Evolutionary conservation across 371 early-diverging fungal genomes (phyloP).

Genomic region (Rhizopus sp.): DNA sequence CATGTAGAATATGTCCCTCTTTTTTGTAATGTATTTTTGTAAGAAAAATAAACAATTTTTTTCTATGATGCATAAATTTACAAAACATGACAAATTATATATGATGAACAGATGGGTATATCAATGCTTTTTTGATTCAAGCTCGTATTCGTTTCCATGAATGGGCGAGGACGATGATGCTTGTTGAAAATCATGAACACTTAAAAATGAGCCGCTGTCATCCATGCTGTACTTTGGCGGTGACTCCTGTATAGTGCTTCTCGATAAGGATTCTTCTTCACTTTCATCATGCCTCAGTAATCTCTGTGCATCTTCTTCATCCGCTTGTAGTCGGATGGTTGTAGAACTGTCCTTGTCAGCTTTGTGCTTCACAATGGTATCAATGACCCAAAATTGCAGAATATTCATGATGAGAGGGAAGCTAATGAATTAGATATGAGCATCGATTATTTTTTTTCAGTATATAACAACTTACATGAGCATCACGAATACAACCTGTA

Average conservation of each 20-base stretch:
- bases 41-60: not conserved
- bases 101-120: not conserved
- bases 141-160: conserved; percentile 21
- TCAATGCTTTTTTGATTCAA: conserved; percentile 21
- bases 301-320: conserved; percentile 31
- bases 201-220: not conserved
- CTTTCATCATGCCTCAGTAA: conserved; percentile 14
- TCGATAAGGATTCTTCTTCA: conserved; percentile 2
- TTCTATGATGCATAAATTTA: too few species aligned
- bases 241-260: not conserved
- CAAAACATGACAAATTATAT: too few species aligned
- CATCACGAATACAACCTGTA: conserved; percentile 70
- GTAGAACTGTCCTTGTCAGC: conserved; percentile 15
- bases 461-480: conserved; percentile 38
- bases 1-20: too few species aligned
- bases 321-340: conserved; percentile 14
- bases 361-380: conserved; percentile 66
- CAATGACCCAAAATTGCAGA: conserved; percentile 68
- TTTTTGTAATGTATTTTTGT: too few species aligned
- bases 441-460: not conserved
- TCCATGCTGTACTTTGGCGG: conserved; percentile 18
- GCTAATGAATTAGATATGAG: conserved; percentile 15
- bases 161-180: not conserved
- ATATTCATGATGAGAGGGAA: conserved; percentile 64
- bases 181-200: not conserved